A percentile compares a stretch with the other conserved stretches of the same genome.
phyloP scores from a whole-genome alignment of 371 early-diverging fungal species.

The Dentiscutata heterogama region DNA sequence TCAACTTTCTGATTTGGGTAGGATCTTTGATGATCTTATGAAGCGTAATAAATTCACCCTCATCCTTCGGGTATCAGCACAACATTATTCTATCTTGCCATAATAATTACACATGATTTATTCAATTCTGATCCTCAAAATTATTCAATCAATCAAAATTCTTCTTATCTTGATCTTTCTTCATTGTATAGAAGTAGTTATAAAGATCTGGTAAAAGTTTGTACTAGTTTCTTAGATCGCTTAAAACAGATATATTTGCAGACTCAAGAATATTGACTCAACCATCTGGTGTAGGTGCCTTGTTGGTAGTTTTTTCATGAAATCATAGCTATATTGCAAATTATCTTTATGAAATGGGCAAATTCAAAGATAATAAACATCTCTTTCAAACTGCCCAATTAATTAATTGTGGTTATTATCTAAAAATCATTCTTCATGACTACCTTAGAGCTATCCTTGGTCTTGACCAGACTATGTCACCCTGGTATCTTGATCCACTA shows the following conservation, averaged over 20 bases:
- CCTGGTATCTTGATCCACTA: constrained; percentile 51
- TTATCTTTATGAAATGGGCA: constrained; percentile 50
- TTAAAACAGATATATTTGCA: constrained; percentile 64
- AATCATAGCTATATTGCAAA: constrained; percentile 67
- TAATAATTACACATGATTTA: constrained; percentile 66
- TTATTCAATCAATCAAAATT: constrained; percentile 58
- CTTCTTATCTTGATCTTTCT: constrained; percentile 62
- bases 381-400: constrained; percentile 65
- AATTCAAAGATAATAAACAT: constrained; percentile 57
- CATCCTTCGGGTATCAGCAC: constrained; percentile 58
- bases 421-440: constrained; percentile 59
- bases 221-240: constrained; percentile 57
- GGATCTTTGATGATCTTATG: too few relatives aligned
- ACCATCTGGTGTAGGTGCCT: constrained; percentile 59
- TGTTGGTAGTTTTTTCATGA: constrained; percentile 62
- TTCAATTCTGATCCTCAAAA: constrained; percentile 58
- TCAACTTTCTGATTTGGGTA: too few relatives aligned
- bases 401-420: constrained; percentile 61
- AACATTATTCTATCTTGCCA: constrained; percentile 60
- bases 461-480: constrained; percentile 46
- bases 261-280: constrained; percentile 61
- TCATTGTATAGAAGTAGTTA: constrained; percentile 59
- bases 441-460: constrained; percentile 64
- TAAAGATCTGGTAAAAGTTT: constrained; percentile 55
- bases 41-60: constrained; percentile 50